Evolutionary conservation across 1,284 basidiomycete genomes (phyloP), one percentile per base, ranked within the genome.

Genomic region (Melanopsichium pennsylvanicum): DNA sequence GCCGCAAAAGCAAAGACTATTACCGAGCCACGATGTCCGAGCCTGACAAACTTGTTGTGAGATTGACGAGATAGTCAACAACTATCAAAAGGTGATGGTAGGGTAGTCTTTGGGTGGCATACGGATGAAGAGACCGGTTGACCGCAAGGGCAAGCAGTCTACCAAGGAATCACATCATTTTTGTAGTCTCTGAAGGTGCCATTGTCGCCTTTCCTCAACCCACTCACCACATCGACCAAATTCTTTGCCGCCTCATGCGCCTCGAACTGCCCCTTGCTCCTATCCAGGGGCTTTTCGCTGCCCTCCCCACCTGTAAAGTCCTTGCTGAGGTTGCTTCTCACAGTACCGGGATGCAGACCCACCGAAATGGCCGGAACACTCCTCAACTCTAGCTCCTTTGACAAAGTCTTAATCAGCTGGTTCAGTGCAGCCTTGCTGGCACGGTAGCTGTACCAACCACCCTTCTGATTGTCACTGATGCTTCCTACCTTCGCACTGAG

Each of bases 371-470:
- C 86, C 7, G 85, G 84, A 3, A 80, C 82, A 56, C 84, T 85
- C 69, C 85, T 84, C 37, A 80, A 57, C 79, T 85, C 82, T 58
- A 90, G 83, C 73, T 90, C 87, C 55, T 87, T 82, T 74, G 89
- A 86, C 59, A 89, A 86, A 2, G 87, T 89, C 56, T 86, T 86
- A 74, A 90, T 83, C 41, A 88, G 84, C 78, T 90, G 88, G 76
- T 90, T 90, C 55, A 90, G 83, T 36, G 89, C 89, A 0, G 89
- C 87, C 78, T 90, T 90, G 49, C 88, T 89, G 50, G 88, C 84
- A 36, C 89, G 85, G 78, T 90, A 90, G 22, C 86, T 88, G 78
- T 88, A 90, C 89, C 89, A 90, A 25, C 84, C 87, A 7, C 88
- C 88, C 41, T 83, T 83, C 27, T 81, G 79, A 76, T 89, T 89